These are phyloP conservation scores for Tricholoma hemisulphureum DNA, from an alignment of 768 basidiomycete species.

Conservation along the genomic window DNA sequence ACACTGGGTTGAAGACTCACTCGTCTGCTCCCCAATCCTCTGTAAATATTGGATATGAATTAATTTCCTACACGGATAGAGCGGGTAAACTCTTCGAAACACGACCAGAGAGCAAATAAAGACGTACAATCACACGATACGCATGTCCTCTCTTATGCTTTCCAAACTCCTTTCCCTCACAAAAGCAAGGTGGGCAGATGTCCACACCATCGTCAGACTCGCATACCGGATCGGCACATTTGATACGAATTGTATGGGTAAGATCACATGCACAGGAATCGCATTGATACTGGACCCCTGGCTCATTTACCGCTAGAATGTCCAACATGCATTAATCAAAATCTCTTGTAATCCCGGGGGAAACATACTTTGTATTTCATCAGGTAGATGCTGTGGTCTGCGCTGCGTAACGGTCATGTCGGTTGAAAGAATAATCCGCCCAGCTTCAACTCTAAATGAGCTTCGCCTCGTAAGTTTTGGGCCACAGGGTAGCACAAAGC, in stretches of 20 bases:
- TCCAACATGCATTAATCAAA: not conserved
- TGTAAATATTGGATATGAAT: constrained; percentile 93
- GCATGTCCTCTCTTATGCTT: constrained; percentile 83
- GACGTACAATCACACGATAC: constrained; percentile 85
- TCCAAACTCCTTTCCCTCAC: constrained; percentile 84
- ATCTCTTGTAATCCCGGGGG: not conserved
- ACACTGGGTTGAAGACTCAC: constrained; percentile 43
- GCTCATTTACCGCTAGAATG: constrained; percentile 67
- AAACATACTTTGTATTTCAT: constrained; percentile 61
- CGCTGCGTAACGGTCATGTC: constrained; percentile 66
- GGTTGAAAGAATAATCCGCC: not conserved
- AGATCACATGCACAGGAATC: constrained; percentile 84
- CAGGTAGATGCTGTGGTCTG: constrained; percentile 60
- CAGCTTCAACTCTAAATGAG: not conserved
- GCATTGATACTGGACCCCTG: constrained; percentile 80
- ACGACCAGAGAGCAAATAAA: not conserved
- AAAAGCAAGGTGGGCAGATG: constrained; percentile 91
- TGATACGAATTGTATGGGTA: constrained; percentile 95
- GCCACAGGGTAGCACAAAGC: not conserved
- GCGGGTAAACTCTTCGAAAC: not conserved
- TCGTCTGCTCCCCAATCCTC: constrained; percentile 99
- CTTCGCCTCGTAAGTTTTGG: no score
- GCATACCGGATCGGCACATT: constrained; percentile 84
- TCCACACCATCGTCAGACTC: constrained; percentile 75
- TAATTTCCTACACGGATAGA: constrained; percentile 66